Base-by-base conservation (phyloP, 768 basidiomycete species). In the Trametes villosa region DNA sequence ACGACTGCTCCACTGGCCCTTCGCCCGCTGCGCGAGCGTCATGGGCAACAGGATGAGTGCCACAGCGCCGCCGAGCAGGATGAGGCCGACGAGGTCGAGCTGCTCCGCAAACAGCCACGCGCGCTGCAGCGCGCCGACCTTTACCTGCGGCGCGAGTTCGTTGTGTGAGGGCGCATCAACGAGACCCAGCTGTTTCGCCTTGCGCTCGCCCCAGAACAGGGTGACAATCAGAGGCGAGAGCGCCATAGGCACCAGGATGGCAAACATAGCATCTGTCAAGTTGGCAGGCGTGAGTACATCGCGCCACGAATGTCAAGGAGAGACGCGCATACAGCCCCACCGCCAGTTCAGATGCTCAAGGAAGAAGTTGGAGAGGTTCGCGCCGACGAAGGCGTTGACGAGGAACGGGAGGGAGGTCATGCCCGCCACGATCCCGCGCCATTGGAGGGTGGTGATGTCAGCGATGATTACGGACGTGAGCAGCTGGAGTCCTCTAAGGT, bases 371-470 rank as follows among this genome's bases (percentile, higher is more conserved):
- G 83, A 78, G 47, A 88, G 79, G 66, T 84, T 85, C 13, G 83
- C 76, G 11, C 85, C 85, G 51, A 88, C 75, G 67, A 86, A 86
- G 6, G 78, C 84, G 67, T 88, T 87, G 69, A 88, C 74, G 60
- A 88, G 71, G 72, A 83, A 85, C 3, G 84, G 84, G 26, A 78
- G 61, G 5, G 80, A 78, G 13, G 78, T 78, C 29, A 85, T 70
- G 6, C 74, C 74, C 6, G 76, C 76, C 20, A 84, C 78, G 27
- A 84, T 63, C 3, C 70, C 71, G 31, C 71, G 63, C 71, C 71
- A 72, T 59, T 71, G 64, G 20, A 72, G 68, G 12, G 70, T 69
- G 30, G 71, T 68, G 49, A 72, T 68, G 44, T 71, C 71, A 17
- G 71, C 70, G 33, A 70, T 65, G 59, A 72, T 68, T 50, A 72